Evolutionary conservation across 805 yeast genomes (phyloP), one percentile per base, ranked within the genome.

Genomic region (Kregervanrija fluxuum): DNA sequence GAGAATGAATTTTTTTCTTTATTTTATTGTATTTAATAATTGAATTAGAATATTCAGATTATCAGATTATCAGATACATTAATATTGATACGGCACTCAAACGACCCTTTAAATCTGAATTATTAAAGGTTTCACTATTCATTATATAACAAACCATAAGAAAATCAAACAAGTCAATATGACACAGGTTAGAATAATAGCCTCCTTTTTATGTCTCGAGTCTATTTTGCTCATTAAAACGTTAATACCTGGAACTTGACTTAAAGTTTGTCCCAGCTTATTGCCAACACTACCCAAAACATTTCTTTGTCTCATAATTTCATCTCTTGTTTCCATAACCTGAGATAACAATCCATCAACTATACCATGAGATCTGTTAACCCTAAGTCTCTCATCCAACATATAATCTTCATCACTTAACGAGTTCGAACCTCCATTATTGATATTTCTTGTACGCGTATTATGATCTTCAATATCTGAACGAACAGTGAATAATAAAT

Each of bases 291-390:
- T 76, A 45, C 71, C 70, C 43, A 93, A 68, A 8, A 75, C 60
- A 34, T 73, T 74, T 47, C 91, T 72, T 66, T 93, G 99, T 40
- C 81, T 71, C 38, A 74, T 53, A 43, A 93, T 74, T 56, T 86
- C 95, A 48, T 90, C 97, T 46, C 98, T 71, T 0, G 98, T 89
- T 53, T 85, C 86, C 66, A 78, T 83, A 1, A 96, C 98, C 59
- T 84, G 90, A n/a, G 75, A 75, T 34, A 91, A 72, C 46, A 93
- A 69, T 37, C 83, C 67, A 59, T 93, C 97, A 12, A 95, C 86
- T 42, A 89, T 68, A 37, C 73, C 71, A 59, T 88, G 81, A 37
- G 93, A 80, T 42, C 72, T 71, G 51, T 85, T 86, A 14, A 84
- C 83, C 41, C 96, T 70, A 34, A 75, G 69, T 8, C 87, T 65